A percentile compares a stretch with the other conserved stretches of the same genome.
These are phyloP conservation scores for Phytophthora niederhauseri DNA, from an alignment of 352 stramenopile species.

Conservation along the genomic window DNA sequence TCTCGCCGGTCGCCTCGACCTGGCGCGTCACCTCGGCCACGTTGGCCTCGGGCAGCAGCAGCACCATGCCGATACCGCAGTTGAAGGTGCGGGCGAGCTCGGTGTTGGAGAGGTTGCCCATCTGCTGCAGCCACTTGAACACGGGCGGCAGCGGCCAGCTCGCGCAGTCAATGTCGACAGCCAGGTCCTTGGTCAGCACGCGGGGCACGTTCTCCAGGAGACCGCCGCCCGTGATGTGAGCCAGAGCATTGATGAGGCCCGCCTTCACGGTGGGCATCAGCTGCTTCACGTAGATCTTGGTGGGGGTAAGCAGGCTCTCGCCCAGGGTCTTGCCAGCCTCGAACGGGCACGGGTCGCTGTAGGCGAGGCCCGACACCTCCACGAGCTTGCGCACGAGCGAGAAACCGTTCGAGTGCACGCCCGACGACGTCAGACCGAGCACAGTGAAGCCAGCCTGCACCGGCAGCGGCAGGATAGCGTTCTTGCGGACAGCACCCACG, in stretches of 20 bases:
- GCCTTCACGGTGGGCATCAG: conserved; percentile 83
- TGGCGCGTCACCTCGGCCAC: conserved; percentile 88
- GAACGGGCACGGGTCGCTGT: conserved; percentile 83
- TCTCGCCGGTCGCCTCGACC: conserved; percentile 87
- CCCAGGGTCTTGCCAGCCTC: conserved; percentile 88
- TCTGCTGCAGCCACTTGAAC: conserved; percentile 98
- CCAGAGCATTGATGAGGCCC: conserved; percentile 91
- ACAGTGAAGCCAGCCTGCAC: conserved; percentile 92
- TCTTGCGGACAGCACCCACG: conserved; percentile 95
- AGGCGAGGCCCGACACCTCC: conserved; percentile 87
- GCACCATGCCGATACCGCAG: conserved; percentile 98
- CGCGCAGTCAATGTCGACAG: conserved; percentile 93
- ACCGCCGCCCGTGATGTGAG: conserved; percentile 99
- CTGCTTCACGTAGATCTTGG: conserved; percentile 98
- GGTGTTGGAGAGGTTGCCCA: conserved; percentile 91
- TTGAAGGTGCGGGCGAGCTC: conserved; percentile 99
- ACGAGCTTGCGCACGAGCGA: conserved; percentile 98
- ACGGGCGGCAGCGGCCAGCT: conserved; percentile 93
- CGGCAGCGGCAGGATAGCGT: conserved; percentile 86
- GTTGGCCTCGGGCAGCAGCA: conserved; percentile 93
- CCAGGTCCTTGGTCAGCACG: conserved; percentile 93
- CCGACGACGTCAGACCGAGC: conserved; percentile 95
- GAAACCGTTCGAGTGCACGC: conserved; percentile 99
- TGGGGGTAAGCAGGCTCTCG: conserved; percentile 96
- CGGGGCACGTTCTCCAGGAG: conserved; percentile 98